Base-by-base conservation (phyloP, 495 filamentous ascomycete genomes). In the Xylaria bambusicola region DNA sequence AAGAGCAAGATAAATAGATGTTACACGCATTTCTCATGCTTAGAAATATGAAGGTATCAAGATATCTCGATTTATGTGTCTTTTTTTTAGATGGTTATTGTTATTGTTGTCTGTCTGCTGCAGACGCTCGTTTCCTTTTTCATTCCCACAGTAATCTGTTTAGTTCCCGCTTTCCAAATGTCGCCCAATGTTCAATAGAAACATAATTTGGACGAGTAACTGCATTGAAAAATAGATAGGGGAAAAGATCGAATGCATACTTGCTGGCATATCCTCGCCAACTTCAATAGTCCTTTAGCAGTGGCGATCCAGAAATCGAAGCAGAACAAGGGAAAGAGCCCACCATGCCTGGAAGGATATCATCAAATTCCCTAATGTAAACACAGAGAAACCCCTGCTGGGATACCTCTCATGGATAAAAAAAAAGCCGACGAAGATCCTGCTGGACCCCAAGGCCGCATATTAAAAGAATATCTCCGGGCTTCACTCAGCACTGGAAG, bases 351-450 rank as follows among this genome's bases (percentile, higher is more conserved):
- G 62, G 45, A 71, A 68, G 63, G 68, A 66, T 64, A 66, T 71
- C 68, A 68, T 71, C 67, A 71, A 68, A 66, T 62, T 68, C 62
- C 66, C 66, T 62, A 61, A 61, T 61, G 53, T 61, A 47, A 66
- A 66, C 61, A 68, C 59, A 66, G 56, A 66, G 23, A 66, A 60
- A 62, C 45, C 61, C 58, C 66, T 62, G 62, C 63, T 61, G 49
- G 60, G 56, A 64, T 58, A 62, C 60, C 56, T 56, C 60, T 41
- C 52, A n/a, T 35, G 65, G 61, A 65, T 57, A 46, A 59, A 68
- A 63, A 59, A 51, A 68, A 63, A 59, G 55, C 50, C 40, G 51
- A 62, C 58, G 21, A 20, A 50, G 62, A 64, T 67, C 67, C 65
- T 59, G 33, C 20, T 58, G 41, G 44, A 54, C 17, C 24, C 45